These are phyloP conservation scores for Plectosphaerella cucumerina DNA, from an alignment of 2,329 filamentous ascomycete genomes.

Conservation along the genomic window DNA sequence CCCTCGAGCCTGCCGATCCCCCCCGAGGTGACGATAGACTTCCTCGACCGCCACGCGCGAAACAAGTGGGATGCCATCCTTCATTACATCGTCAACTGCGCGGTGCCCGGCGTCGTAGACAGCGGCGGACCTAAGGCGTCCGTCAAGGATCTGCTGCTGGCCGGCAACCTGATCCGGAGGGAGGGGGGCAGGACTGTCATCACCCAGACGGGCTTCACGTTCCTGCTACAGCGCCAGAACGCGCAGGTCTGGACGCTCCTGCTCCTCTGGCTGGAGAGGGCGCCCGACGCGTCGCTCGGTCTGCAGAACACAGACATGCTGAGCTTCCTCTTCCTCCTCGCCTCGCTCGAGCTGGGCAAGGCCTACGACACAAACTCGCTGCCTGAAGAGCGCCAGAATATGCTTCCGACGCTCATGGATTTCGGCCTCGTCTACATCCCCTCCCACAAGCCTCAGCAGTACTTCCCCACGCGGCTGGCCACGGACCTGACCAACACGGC, in stretches of 20 bases:
- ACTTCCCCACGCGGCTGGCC: conserved; percentile 89
- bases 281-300: conserved; percentile 46
- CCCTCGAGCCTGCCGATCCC: conserved; percentile 64
- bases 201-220: conserved; percentile 90
- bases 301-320: conserved; percentile 93
- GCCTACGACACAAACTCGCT: conserved; percentile 86
- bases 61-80: conserved; percentile 94
- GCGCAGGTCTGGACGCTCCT: conserved; percentile 96
- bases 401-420: conserved; percentile 86
- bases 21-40: conserved; percentile 61
- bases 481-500: conserved; percentile 87
- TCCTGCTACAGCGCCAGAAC: conserved; percentile 90
- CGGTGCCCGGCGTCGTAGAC: conserved; percentile 41
- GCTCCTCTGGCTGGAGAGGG: conserved; percentile 80
- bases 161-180: conserved; percentile 73
- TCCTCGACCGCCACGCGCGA: conserved; percentile 80
- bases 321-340: conserved; percentile 92
- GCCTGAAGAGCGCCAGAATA: conserved; percentile 75
- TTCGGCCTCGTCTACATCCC: conserved; percentile 86
- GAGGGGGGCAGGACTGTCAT: conserved; percentile 50
- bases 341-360: conserved; percentile 84
- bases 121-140: conserved; percentile 60
- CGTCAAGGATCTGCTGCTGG: conserved; percentile 79
- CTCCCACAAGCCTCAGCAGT: conserved; percentile 52
- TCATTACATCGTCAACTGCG: conserved; percentile 86